Evolutionary conservation across 2,329 filamentous ascomycete species (phyloP).

Genomic region (Alternaria panax): DNA sequence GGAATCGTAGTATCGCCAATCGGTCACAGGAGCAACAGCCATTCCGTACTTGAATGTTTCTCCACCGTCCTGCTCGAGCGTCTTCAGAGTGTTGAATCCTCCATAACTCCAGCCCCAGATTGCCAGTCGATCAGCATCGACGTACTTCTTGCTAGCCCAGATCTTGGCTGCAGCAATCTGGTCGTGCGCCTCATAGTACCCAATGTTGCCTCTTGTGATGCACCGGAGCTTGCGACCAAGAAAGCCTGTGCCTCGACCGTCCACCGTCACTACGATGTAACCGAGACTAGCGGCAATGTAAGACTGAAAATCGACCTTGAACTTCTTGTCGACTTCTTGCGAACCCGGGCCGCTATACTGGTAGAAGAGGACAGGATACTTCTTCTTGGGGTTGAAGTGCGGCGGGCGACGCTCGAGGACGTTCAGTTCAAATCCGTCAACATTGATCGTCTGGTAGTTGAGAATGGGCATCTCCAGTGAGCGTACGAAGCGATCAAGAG

Average conservation of each 20-base stretch:
- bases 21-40: slow-evolving; percentile 97
- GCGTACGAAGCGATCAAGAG: slow-evolving; percentile 72
- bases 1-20: slow-evolving; percentile 94
- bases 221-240: slow-evolving; percentile 85
- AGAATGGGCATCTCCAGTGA: slow-evolving; percentile 83
- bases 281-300: slow-evolving; percentile 86
- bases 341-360: slow-evolving; percentile 96
- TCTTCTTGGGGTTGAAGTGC: slow-evolving; percentile 82
- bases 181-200: slow-evolving; percentile 83
- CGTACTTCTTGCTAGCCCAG: slow-evolving; percentile 81
- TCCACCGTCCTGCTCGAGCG: slow-evolving; percentile 88
- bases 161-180: slow-evolving; percentile 90
- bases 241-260: slow-evolving; percentile 91
- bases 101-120: slow-evolving; percentile 99
- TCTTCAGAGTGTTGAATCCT: slow-evolving; percentile 94
- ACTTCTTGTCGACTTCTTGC: slow-evolving; percentile 82
- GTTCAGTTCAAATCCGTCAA: slow-evolving; percentile 77
- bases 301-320: slow-evolving; percentile 86
- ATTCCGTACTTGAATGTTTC: slow-evolving; percentile 94
- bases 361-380: slow-evolving; percentile 93
- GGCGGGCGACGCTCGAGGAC: slow-evolving; percentile 86
- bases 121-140: slow-evolving; percentile 81
- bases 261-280: slow-evolving; percentile 93
- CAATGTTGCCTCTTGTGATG: slow-evolving; percentile 81
- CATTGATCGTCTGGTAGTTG: slow-evolving; percentile 82